phyloP scores from a whole-genome alignment of 139 green algal genomes.

The Diplosphaera chodatii region DNA sequence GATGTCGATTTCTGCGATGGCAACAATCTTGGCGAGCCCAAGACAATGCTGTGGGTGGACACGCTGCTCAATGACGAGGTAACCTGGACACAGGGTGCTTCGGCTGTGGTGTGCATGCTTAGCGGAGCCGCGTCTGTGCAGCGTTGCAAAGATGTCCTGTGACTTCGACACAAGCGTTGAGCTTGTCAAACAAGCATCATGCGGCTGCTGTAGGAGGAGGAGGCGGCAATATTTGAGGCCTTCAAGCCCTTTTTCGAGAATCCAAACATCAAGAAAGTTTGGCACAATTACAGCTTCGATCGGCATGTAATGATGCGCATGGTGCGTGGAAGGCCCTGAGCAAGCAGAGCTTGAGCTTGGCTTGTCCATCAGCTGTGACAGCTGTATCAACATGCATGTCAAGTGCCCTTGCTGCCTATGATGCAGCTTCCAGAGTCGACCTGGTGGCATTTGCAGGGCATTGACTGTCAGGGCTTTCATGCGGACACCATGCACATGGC shows the following conservation, averaged over 20 bases:
- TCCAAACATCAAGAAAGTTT: conserved; percentile 72
- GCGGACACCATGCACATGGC: conserved; percentile 99
- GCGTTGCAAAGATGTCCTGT: too few relatives aligned
- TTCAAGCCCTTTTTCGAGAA: conserved; percentile 84
- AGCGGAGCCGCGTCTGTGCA: not conserved
- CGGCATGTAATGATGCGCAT: conserved; percentile 78
- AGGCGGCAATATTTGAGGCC: conserved; percentile 45
- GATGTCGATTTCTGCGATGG: conserved; percentile 54
- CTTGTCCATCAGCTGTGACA: too few relatives aligned
- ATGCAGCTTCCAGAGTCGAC: too few relatives aligned
- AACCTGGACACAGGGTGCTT: not conserved
- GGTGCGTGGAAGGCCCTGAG: too few relatives aligned
- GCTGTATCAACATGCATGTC: too few relatives aligned
- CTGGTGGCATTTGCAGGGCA: conserved; percentile 42
- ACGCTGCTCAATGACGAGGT: conserved; percentile 42
- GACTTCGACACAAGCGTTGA: too few relatives aligned
- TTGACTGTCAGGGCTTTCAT: conserved; percentile 65
- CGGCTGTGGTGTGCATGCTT: conserved; percentile 2
- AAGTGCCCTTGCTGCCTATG: too few relatives aligned
- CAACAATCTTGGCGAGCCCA: conserved; percentile 7
- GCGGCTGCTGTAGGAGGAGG: conserved; percentile 14
- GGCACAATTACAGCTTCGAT: conserved; percentile 99
- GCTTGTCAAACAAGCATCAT: not conserved
- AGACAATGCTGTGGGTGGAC: conserved; percentile 75
- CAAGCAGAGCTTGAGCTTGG: too few relatives aligned